Base-by-base conservation (phyloP, 2,329 filamentous ascomycete species). In the Remersonia thermophila region DNA sequence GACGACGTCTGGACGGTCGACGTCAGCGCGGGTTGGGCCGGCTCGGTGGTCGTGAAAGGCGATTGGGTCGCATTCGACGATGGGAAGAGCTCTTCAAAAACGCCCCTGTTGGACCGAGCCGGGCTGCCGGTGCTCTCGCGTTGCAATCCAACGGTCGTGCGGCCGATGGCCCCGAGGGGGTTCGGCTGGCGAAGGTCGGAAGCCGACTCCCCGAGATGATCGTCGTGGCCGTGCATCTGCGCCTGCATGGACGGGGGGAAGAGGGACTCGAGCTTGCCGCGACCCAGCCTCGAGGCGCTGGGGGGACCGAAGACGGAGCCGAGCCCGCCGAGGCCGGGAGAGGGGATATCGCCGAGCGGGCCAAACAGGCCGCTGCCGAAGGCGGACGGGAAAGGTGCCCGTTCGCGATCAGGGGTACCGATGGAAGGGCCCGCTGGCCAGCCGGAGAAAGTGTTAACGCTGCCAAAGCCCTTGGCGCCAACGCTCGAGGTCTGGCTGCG, bases 401-500 rank as follows among this genome's bases (percentile, higher is more conserved):
- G 65, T 41, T 80, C 75, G 6, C 76, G 72, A 48, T 80, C 82
- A 7, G 82, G 79, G 2, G 77, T 82, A 40, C 75, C 71, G 28
- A 75, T 66, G 46, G 77, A 74, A 27, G 74, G 55, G 1, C 52
- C 66, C 13, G 69, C 62, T 36, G 74, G 65, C 62, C 79, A 80
- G 35, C 78, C 76, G 2, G 68, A 67, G 27, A 84, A 59, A 17
- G 70, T 73, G 32, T 69, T 71, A 5, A 84, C 54, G 9, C 65
- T 60, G 10, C 77, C 67, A 46, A 84, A 93, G 8, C 71, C 78
- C 50, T 85, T 83, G 30, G 82, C 76, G 10, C 84, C 83, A 13
- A 80, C 82, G 52, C 87, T 94, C 0, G 87, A 94, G 0, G 84
- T 94, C 57, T 94, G 86, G 55, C 87, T 95, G 14, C 89, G 80